phyloP scores from a whole-genome alignment of 352 stramenopile genomes.

The Globisporangium viniferum region DNA sequence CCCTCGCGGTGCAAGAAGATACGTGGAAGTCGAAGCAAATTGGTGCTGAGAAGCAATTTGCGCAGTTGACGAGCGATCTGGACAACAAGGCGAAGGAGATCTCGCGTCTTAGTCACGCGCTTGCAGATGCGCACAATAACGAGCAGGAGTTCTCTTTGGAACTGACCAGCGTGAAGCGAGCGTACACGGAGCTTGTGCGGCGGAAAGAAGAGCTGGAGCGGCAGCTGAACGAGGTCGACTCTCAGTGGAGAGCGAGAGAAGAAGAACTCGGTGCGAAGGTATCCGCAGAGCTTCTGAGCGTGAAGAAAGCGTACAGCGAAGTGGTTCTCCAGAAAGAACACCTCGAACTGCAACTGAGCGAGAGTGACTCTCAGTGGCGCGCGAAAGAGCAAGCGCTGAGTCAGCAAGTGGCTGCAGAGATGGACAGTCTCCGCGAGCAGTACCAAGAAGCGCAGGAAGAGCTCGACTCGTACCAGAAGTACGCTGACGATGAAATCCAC shows the following conservation, averaged over 20 bases:
- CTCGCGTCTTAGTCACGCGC: background rate
- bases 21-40: slow-evolving; percentile 17
- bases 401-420: slow-evolving; percentile 25
- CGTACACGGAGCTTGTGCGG: slow-evolving; percentile 8
- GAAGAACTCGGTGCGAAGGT: slow-evolving; percentile 19
- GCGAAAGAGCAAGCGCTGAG: slow-evolving; percentile 37
- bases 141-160: background rate
- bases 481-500: slow-evolving; percentile 49
- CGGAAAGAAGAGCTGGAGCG: slow-evolving; percentile 11
- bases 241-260: slow-evolving; percentile 9
- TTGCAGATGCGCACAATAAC: background rate
- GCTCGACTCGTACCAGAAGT: slow-evolving; percentile 48
- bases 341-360: slow-evolving; percentile 26
- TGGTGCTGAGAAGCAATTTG: background rate
- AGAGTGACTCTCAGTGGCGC: slow-evolving; percentile 27
- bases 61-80: slow-evolving; percentile 1
- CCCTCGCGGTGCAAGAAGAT: slow-evolving; percentile 27
- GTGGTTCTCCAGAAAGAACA: slow-evolving; percentile 26
- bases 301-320: slow-evolving; percentile 22
- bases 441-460: slow-evolving; percentile 44
- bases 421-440: slow-evolving; percentile 41
- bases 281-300: slow-evolving; percentile 9
- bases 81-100: background rate
- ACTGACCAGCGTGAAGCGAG: slow-evolving; percentile 4
- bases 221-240: slow-evolving; percentile 15